phyloP scores from a whole-genome alignment of 2,329 filamentous ascomycete species.

The Pseudocercospora musae region DNA sequence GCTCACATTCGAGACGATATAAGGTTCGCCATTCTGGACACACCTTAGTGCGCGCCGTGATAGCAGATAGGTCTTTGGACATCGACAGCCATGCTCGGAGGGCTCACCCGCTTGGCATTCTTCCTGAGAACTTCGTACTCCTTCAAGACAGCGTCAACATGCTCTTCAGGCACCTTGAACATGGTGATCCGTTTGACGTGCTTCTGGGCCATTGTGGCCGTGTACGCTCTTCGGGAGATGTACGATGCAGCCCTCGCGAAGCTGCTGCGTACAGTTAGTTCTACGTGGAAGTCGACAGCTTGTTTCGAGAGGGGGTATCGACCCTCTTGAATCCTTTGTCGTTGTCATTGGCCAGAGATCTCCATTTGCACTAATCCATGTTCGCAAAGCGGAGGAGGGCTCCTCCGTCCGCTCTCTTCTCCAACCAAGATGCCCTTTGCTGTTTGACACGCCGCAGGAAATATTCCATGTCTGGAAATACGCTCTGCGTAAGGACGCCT shows the following conservation, averaged over 20 bases:
- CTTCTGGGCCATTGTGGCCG: not conserved
- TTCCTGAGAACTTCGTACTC: constrained; percentile 45
- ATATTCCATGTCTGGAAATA: too few species aligned
- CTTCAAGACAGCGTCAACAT: constrained; percentile 44
- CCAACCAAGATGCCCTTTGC: too few species aligned
- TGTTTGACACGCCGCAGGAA: too few species aligned
- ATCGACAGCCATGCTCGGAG: not conserved
- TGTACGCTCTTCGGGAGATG: not conserved
- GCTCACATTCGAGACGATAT: constrained; percentile 54
- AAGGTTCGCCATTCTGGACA: constrained; percentile 64
- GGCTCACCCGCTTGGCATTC: constrained; percentile 42
- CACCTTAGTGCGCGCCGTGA: not conserved
- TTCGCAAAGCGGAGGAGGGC: too few species aligned
- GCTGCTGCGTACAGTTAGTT: not conserved
- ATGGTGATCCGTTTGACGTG: constrained; percentile 50
- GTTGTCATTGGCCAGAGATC: too few species aligned
- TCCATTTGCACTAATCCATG: not conserved
- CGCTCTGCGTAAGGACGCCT: too few species aligned
- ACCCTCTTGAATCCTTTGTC: not conserved
- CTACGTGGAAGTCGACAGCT: not conserved
- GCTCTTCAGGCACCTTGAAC: constrained; percentile 52
- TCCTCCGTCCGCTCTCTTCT: too few species aligned
- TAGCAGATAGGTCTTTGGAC: not conserved
- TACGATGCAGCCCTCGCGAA: not conserved
- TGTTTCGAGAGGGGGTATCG: not conserved